Percentiles rank a stretch among this genome's conserved stretches.
phyloP scores from a whole-genome alignment of 495 filamentous ascomycete species.

The Aspergillus cristatus region DNA sequence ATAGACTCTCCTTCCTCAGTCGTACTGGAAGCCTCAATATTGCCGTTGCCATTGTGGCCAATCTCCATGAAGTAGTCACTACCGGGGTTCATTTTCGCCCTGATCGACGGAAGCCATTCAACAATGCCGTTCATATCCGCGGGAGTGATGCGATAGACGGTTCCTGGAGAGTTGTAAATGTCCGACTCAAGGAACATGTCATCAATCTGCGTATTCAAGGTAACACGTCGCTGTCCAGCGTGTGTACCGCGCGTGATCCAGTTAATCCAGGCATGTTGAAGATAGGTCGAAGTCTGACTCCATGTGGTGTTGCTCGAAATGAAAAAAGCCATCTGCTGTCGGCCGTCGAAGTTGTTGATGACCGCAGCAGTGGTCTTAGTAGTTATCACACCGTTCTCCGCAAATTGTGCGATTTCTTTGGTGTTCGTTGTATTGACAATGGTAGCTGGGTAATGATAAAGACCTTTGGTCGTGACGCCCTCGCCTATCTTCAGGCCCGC shows the following conservation, averaged over 20 bases:
- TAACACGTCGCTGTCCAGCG: slow-evolving; percentile 45
- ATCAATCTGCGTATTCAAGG: slow-evolving; percentile 55
- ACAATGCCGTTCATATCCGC: slow-evolving; percentile 40
- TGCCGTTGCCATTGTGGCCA: slow-evolving; percentile 54
- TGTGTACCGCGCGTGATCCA: slow-evolving; percentile 52
- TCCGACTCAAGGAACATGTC: slow-evolving; percentile 52
- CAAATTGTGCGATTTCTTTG: slow-evolving; percentile 45
- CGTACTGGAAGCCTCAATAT: slow-evolving; percentile 40
- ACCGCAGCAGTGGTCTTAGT: slow-evolving; percentile 42
- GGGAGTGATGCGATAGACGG: slow-evolving; percentile 41
- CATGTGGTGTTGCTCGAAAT: slow-evolving; percentile 46
- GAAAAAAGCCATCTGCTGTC: slow-evolving; percentile 57
- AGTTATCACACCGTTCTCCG: slow-evolving; percentile 16
- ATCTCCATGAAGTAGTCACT: slow-evolving; percentile 49
- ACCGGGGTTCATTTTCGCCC: slow-evolving; percentile 43
- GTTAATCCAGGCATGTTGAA: slow-evolving; percentile 57
- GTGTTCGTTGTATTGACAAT: slow-evolving; percentile 45
- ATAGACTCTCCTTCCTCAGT: slow-evolving; percentile 19
- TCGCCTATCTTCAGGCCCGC: slow-evolving; percentile 40
- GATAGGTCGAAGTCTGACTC: slow-evolving; percentile 44
- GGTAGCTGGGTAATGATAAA: slow-evolving; percentile 50
- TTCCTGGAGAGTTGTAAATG: slow-evolving; percentile 39
- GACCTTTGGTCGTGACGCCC: slow-evolving; percentile 42
- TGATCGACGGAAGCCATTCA: slow-evolving; percentile 40
- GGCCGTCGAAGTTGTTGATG: slow-evolving; percentile 49